Percentiles rank a stretch among this genome's conserved stretches.
These are phyloP conservation scores for Tricholoma flavovirens DNA, from an alignment of 768 basidiomycete genomes.

Conservation along the genomic window DNA sequence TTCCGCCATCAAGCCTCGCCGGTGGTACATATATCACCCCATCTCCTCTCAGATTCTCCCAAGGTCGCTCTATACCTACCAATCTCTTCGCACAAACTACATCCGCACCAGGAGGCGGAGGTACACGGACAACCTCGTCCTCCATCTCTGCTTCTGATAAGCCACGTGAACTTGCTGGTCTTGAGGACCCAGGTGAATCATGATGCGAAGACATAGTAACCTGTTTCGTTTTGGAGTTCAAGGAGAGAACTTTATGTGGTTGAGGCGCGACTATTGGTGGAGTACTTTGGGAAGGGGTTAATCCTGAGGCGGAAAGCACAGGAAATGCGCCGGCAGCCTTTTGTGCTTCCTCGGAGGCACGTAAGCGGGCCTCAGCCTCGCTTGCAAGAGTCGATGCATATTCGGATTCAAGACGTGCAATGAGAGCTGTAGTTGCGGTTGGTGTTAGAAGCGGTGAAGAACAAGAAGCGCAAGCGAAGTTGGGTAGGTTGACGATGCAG, in stretches of 20 bases:
- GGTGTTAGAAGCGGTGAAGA: conserved; percentile 30
- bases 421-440: conserved; percentile 28
- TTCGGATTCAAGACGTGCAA: conserved; percentile 38
- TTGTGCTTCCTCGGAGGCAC: conserved; percentile 41
- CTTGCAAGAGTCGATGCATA: conserved; percentile 36
- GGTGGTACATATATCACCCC: conserved; percentile 33
- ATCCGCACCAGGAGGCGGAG: conserved; percentile 29
- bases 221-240: conserved; percentile 45
- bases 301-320: conserved; percentile 28
- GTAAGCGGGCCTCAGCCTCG: conserved; percentile 46
- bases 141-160: conserved; percentile 20
- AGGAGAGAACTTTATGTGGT: conserved; percentile 50
- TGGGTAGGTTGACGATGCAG: conserved; percentile 51
- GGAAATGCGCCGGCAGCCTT: conserved; percentile 60
- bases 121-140: conserved; percentile 29
- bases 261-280: conserved; percentile 21
- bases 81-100: conserved; percentile 28
- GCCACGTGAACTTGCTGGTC: conserved; percentile 26
- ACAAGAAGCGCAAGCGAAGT: conserved; percentile 54
- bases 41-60: conserved; percentile 35
- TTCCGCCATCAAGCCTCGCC: conserved; percentile 7
- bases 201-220: conserved; percentile 54
- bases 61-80: conserved; percentile 30
- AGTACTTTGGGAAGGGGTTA: conserved; percentile 5
- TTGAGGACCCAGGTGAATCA: conserved; percentile 32